A percentile compares a stretch with the other conserved stretches of the same genome.
phyloP scores from a whole-genome alignment of 139 green algal genomes.

The Zygnema circumcarinatum region DNA sequence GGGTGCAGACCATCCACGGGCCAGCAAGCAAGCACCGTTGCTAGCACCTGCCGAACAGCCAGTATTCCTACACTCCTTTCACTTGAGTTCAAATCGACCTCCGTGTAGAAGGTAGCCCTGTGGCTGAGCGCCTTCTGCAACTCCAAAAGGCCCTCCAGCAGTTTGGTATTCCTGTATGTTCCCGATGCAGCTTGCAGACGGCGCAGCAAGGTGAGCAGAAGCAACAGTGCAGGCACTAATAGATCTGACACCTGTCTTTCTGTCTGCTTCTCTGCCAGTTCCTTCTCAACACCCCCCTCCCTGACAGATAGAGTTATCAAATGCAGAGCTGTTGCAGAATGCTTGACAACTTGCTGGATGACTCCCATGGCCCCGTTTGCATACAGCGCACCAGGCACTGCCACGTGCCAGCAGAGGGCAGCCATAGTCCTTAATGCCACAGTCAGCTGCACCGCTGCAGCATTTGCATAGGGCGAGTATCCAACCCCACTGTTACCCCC shows the following conservation, averaged over 20 bases:
- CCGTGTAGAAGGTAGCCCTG: not conserved
- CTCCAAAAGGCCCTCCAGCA: not conserved
- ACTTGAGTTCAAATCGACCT: not conserved
- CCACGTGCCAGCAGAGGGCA: not conserved
- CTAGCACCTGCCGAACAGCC: not conserved
- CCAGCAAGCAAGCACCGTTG: conserved; percentile 27
- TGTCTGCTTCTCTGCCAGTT: conserved; percentile 2
- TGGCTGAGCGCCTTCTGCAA: not conserved
- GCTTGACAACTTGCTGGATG: conserved; percentile 12
- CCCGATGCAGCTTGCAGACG: conserved; percentile 4
- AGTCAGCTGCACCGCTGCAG: not conserved
- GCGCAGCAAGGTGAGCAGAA: not conserved
- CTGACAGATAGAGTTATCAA: not conserved
- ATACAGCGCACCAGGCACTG: not conserved
- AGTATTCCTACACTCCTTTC: not conserved
- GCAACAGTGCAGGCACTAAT: conserved; percentile 7
- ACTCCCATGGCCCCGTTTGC: conserved; percentile 1
- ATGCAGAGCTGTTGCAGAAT: not conserved
- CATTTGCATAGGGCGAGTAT: not conserved
- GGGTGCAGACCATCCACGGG: not conserved
- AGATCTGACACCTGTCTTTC: not conserved
- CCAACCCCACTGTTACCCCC: not conserved
- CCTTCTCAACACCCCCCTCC: conserved; percentile 5
- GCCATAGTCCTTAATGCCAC: not conserved
- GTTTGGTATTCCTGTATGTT: not conserved